These are phyloP conservation scores for Nepenthes mirabilis DNA, from an alignment of 148 eudicot genomes.

Conservation along the genomic window DNA sequence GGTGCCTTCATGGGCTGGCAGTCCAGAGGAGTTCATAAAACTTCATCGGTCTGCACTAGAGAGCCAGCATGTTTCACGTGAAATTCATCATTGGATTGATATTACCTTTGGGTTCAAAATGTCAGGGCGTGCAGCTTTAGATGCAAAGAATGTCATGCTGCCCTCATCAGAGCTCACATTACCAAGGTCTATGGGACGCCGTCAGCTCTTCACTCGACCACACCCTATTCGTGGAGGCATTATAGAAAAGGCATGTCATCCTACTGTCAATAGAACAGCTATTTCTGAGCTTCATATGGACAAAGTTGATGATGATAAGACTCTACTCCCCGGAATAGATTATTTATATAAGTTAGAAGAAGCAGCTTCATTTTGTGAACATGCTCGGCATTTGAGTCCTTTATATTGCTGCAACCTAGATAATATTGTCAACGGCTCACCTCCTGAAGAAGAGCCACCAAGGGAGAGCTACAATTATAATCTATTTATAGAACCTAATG, in stretches of 20 bases:
- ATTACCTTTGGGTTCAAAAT: constrained; percentile 92
- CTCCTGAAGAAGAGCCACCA: constrained; percentile 14
- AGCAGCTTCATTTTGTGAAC: constrained; percentile 69
- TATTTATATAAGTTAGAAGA: constrained; percentile 44
- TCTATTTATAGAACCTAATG: constrained; percentile 10
- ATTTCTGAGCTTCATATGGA: constrained; percentile 3
- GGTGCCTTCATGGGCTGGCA: constrained; percentile 80
- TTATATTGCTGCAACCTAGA: constrained; percentile 25
- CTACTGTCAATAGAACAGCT: constrained; percentile 1
- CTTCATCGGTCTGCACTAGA: constrained; percentile 82
- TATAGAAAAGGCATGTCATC: constrained; percentile 11
- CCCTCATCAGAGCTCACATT: constrained; percentile 49
- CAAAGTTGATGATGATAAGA: constrained; percentile 11
- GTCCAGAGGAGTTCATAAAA: constrained; percentile 68
- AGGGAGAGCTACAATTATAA: constrained; percentile 12
- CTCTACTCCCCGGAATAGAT: constrained; percentile 21
- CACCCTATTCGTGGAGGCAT: constrained; percentile 60
- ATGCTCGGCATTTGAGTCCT: constrained; percentile 68
- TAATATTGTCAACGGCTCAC: constrained; percentile 13
- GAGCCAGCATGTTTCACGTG: constrained; percentile 57
- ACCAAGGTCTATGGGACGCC: constrained; percentile 70
- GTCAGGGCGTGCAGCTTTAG: constrained; percentile 81
- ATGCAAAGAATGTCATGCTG: constrained; percentile 93
- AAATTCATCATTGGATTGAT: constrained; percentile 96
- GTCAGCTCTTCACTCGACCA: constrained; percentile 79